phyloP scores from a whole-genome alignment of 768 basidiomycete species.

The Psilocybe azurescens region DNA sequence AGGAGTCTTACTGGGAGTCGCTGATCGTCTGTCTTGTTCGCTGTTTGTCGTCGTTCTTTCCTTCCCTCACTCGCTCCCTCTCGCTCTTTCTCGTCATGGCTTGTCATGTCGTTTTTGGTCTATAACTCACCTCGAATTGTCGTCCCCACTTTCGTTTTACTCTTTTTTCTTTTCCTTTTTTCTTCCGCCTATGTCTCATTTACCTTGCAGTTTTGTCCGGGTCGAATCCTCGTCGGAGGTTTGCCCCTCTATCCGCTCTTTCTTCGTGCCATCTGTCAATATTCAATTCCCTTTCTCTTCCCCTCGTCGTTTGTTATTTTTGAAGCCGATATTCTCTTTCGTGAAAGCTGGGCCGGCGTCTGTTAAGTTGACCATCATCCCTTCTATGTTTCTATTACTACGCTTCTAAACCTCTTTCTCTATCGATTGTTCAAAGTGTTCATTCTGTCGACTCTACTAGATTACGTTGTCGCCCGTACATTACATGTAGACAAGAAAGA shows the following conservation, averaged over 20 bases:
- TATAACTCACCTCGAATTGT: background rate
- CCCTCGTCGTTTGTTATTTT: background rate
- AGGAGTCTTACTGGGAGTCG: slow-evolving; percentile 13
- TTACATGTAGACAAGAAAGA: background rate
- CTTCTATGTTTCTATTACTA: slow-evolving; percentile 1
- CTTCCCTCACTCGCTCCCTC: background rate
- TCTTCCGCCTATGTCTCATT: background rate
- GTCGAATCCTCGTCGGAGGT: background rate
- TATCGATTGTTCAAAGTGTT: background rate
- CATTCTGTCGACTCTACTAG: background rate
- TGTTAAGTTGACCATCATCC: too few relatives aligned
- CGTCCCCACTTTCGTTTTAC: background rate
- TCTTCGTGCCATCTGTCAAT: background rate
- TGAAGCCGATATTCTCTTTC: background rate
- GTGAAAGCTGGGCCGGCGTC: background rate
- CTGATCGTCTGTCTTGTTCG: background rate
- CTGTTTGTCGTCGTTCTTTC: background rate
- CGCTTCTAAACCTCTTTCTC: background rate
- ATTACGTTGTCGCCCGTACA: background rate
- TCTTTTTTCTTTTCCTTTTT: background rate
- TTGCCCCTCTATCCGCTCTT: background rate
- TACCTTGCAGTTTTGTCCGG: background rate
- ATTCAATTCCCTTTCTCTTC: background rate
- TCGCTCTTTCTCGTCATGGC: background rate
- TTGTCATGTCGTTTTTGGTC: background rate